These are phyloP conservation scores for Boletus semigastroideus DNA, from an alignment of 1,284 basidiomycete species.

Conservation along the genomic window DNA sequence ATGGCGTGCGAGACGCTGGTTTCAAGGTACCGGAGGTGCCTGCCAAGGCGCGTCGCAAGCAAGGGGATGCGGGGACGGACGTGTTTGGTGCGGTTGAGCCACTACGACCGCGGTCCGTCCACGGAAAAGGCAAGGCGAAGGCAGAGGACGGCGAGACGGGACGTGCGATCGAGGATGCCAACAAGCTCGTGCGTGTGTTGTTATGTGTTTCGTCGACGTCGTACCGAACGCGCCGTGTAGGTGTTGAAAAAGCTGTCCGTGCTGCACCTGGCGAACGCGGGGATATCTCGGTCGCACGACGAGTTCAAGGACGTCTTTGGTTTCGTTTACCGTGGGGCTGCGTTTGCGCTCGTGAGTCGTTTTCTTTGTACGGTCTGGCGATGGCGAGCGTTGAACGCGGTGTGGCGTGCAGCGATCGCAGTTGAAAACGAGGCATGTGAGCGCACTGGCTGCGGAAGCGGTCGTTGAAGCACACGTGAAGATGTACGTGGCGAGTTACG, in stretches of 20 bases:
- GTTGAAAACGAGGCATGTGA: conserved; percentile 33
- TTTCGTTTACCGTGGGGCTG: conserved; percentile 52
- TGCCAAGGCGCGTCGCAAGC: conserved; percentile 28
- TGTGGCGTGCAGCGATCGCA: conserved; percentile 39
- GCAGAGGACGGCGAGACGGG: conserved; percentile 10
- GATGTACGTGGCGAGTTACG: conserved; percentile 40
- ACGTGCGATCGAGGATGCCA: conserved; percentile 39
- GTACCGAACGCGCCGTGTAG: conserved; percentile 28
- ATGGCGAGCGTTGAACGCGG: background rate
- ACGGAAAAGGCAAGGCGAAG: conserved; percentile 31
- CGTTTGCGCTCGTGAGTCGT: conserved; percentile 52
- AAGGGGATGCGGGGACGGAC: conserved; percentile 39
- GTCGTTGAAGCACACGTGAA: conserved; percentile 45
- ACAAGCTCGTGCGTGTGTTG: conserved; percentile 38
- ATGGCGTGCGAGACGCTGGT: conserved; percentile 10
- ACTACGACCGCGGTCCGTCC: conserved; percentile 12
- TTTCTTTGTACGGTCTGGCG: background rate
- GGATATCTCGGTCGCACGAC: conserved; percentile 53
- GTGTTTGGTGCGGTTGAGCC: conserved; percentile 46
- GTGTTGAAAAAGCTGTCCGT: conserved; percentile 45
- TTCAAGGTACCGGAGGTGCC: conserved; percentile 57
- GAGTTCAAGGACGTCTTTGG: conserved; percentile 62
- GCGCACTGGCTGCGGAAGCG: conserved; percentile 32
- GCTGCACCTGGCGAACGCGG: conserved; percentile 38
- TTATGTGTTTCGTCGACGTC: background rate